Base-by-base conservation (phyloP, 192 early-diverging fungal genomes). In the Spinellus fusiger region DNA sequence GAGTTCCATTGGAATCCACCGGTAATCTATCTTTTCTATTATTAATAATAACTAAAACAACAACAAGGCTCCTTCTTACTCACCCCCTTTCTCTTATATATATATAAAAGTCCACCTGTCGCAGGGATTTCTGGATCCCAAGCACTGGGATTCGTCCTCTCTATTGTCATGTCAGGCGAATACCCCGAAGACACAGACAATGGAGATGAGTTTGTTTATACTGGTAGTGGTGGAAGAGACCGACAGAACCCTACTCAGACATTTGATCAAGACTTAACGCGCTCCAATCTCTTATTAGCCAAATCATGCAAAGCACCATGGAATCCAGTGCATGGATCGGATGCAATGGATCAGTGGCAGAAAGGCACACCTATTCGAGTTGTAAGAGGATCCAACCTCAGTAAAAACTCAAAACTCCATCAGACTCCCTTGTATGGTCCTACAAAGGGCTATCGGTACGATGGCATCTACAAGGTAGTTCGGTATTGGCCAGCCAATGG, bases 171-270 rank as follows among this genome's bases (percentile, higher is more conserved):
- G n/a, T 75, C 80, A 0, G 84, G 78, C 18, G 86, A 84, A 12
- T 89, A 88, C 58, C 76, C 79, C 0, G 88, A 89, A 49, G 86
- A 89, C 48, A 73, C 65, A 3, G 88, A 89, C 31, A 56, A 75
- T 26, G 86, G 88, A 0, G 75, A 77, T 0, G 73, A 76, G 53
- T 89, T 89, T 47, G 69, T 71, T 0, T 89, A 88, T 57, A 87
- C 86, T 0, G 86, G 87, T 0, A 78, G 81, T 10, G 87, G 86
- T 25, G 85, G 85, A 1, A 71, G 84, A 22, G 65, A 75, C 26
- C 77, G 78, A 66, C 71, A 84, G n/a, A 65, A 64, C 40, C 80
- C 70, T 1, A 66, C 56, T 25, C 87, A 89, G 59, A 59, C 74
- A 8, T 70, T 59, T n/a, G 78, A 87, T 60, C 86, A 89, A 56